Base-by-base conservation (phyloP, 2,329 filamentous ascomycete genomes). In the Exophiala bonariae region DNA sequence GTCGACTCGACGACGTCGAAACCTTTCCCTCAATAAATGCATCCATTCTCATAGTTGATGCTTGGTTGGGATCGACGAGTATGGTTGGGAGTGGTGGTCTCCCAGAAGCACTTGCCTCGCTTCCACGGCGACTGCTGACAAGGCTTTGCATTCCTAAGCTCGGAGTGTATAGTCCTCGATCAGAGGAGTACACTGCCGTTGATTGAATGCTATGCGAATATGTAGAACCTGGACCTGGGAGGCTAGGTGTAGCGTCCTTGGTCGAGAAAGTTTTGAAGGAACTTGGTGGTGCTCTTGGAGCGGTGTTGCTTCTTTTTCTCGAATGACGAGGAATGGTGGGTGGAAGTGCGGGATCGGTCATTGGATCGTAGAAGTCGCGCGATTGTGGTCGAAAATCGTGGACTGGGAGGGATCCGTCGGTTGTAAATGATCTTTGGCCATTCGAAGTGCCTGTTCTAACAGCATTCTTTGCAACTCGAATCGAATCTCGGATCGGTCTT, bases 271-370 rank as follows among this genome's bases (percentile, higher is more conserved):
- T 89, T 36, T 89, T 82, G 73, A 93, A 89, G 2, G 85, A 83
- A 39, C 82, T 75, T 1, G 86, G 83, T 20, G 83, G 85, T 11
- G 78, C 60, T 36, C 87, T 83, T 4, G 89, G 86, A 9, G 87
- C 87, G 0, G 91, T 96, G 62, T 92, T 95, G 72, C 90, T 96
- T 54, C 91, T 80, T 72, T 95, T 95, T 50, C 92, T 85, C 5
- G 83, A 83, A 64, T 96, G 91, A 33, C 76, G 73, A 0, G 79
- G 77, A 13, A 80, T 72, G 44, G 70, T 78, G 3, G 79, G 75
- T 14, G 77, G 72, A 14, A 70, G 69, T 4, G 75, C 72, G 34
- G 58, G 66, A 65, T 77, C 57, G 55, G 65, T 50, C 55, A 68
- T 48, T 59, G 63, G 61, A 48, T 69, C 54, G 36, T 59, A 59